Base-by-base conservation (phyloP, 2,329 filamentous ascomycete species). In the Pseudohalonectria lignicola region DNA sequence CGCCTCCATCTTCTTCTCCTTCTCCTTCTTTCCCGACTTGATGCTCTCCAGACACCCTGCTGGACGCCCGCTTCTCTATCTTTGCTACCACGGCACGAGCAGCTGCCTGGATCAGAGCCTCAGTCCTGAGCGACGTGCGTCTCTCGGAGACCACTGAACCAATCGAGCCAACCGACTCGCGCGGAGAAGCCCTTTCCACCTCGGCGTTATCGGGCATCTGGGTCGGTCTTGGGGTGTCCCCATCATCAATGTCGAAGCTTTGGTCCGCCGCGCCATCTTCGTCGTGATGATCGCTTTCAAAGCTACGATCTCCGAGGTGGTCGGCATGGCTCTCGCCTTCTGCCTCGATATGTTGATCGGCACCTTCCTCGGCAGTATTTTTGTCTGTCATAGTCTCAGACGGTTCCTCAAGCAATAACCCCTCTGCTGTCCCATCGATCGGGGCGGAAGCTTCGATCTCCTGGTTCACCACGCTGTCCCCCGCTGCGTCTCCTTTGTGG, bases 61-160 rank as follows among this genome's bases (percentile, higher is more conserved):
- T 42, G 39, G 34, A 57, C 38, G 50, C 52, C 28, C 62, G 55
- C 26, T 58, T 49, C 39, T 67, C 64, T 13, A 71, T 62, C 30
- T 62, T 64, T 3, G 61, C 64, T 9, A 73, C 60, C 12, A 74
- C 68, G 17, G 66, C 66, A 36, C 63, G 58, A 1, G 70, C 70
- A 1, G 69, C 70, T 18, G 63, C 64, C 23, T 72, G 67, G 42
- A 75, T 74, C 26, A 71, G 55, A 6, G 66, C 69, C 46, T 74
- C 67, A 2, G 71, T 69, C 5, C 62, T 56, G 9, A 55, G 48
- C 1, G 65, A 69, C 2, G 57, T 53, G n/a, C 61, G 60, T 19
- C 63, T 53, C n/a, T 53, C 39, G 18, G 49, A 45, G n/a, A n/a
- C n/a, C n/a, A n/a, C n/a, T n/a, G n/a, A n/a, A n/a, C n/a, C n/a